Conservation (phyloP, 2,329 filamentous ascomycete species). For the Xylariaceae sp. region DNA sequence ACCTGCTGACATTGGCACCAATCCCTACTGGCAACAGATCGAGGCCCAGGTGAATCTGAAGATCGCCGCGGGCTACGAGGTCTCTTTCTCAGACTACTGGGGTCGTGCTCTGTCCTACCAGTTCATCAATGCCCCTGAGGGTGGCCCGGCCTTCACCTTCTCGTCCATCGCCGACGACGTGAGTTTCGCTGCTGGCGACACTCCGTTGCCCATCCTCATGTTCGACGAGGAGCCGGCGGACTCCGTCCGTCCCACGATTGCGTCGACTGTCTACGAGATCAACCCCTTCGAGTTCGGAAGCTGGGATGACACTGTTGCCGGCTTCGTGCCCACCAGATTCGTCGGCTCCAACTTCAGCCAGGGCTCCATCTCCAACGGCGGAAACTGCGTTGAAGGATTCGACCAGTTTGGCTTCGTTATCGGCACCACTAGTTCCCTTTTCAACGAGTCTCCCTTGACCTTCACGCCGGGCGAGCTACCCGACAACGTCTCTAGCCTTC, state of each 20-base stretch:
- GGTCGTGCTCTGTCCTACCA: conserved; percentile 66
- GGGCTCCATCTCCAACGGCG: conserved; percentile 51
- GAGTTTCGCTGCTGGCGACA: conserved; percentile 58
- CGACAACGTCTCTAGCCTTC: neutral
- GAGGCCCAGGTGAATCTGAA: conserved; percentile 56
- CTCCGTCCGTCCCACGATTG: conserved; percentile 57
- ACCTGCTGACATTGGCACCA: conserved; percentile 28
- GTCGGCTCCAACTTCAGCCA: conserved; percentile 66
- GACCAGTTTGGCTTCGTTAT: conserved; percentile 81
- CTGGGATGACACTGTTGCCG: conserved; percentile 67
- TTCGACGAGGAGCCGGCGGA: conserved; percentile 62
- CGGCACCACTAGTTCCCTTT: conserved; percentile 79
- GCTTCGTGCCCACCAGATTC: conserved; percentile 65
- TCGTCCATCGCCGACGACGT: conserved; percentile 62
- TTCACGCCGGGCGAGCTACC: neutral
- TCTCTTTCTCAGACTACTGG: conserved; percentile 69
- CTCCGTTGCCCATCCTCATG: conserved; percentile 69
- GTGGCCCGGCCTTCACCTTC: conserved; percentile 66
- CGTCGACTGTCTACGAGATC: conserved; percentile 72
- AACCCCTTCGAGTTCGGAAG: conserved; percentile 76
- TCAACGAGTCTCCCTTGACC: conserved; percentile 59
- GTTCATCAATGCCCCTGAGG: conserved; percentile 60
- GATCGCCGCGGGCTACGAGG: conserved; percentile 56
- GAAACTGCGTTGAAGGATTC: conserved; percentile 68
- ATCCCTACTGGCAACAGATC: conserved; percentile 57